A percentile compares a stretch with the other conserved stretches of the same genome.
phyloP scores from a whole-genome alignment of 164 flowering plant genomes.

The Protea cynaroides region DNA sequence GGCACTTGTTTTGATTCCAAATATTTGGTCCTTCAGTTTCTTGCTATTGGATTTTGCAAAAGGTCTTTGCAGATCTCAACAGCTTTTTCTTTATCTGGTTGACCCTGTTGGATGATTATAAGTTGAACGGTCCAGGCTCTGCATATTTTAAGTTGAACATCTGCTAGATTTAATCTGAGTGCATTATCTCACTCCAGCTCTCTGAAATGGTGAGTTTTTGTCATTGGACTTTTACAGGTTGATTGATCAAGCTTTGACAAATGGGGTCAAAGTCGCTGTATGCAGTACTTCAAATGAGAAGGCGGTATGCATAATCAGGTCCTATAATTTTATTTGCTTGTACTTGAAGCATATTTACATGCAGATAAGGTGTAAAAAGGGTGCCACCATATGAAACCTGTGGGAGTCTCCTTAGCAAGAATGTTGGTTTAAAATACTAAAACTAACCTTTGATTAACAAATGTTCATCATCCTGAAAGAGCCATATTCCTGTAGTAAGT shows the following conservation, averaged over 20 bases:
- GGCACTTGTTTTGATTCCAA: too few relatives aligned
- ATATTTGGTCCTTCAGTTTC: too few relatives aligned
- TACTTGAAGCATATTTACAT: neutral
- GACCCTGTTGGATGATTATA: neutral
- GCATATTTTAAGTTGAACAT: neutral
- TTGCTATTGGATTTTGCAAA: too few relatives aligned
- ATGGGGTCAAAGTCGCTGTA: conserved; percentile 85
- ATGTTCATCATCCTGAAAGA: too few relatives aligned
- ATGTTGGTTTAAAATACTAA: too few relatives aligned
- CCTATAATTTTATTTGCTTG: conserved; percentile 18
- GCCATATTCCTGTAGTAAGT: too few relatives aligned
- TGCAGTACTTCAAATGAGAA: conserved; percentile 99
- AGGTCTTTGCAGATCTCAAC: too few relatives aligned
- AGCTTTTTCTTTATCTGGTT: neutral
- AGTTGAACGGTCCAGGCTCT: neutral
- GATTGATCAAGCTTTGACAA: conserved; percentile 80
- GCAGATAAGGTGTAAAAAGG: neutral
- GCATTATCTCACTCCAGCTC: neutral
- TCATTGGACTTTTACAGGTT: conserved; percentile 42
- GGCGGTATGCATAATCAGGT: conserved; percentile 76
- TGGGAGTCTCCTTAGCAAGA: too few relatives aligned
- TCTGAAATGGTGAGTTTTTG: conserved; percentile 7
- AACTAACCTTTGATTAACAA: too few relatives aligned
- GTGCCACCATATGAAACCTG: neutral
- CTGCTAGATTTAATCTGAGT: neutral